A percentile compares a stretch with the other conserved stretches of the same genome.
These are phyloP conservation scores for Fagopyrum tataricum DNA, from an alignment of 148 eudicot species.

Conservation along the genomic window DNA sequence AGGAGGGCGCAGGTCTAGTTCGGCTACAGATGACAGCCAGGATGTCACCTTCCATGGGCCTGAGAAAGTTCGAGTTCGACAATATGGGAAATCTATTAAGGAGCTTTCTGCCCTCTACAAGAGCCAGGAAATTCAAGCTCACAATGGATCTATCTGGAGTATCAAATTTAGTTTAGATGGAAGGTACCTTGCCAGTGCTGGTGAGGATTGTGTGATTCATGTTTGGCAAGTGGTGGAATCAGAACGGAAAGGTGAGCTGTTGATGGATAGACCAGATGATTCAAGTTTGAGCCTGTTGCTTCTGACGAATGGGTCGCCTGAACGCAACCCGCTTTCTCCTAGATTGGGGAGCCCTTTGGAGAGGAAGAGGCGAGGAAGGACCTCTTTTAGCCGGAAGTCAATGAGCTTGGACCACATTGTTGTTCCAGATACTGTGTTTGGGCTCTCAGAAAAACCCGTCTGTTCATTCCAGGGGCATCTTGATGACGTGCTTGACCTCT, in stretches of 20 bases:
- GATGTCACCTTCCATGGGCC: constrained; percentile 88
- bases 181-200: constrained; percentile 88
- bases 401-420: constrained; percentile 58
- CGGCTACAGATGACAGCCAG: constrained; percentile 93
- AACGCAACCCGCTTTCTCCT: constrained; percentile 44
- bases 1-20: constrained; percentile 73
- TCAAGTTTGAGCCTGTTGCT: constrained; percentile 54
- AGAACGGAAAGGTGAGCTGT: constrained; percentile 72
- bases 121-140: constrained; percentile 90
- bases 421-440: constrained; percentile 77
- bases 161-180: constrained; percentile 92
- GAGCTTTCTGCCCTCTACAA: constrained; percentile 67
- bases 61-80: constrained; percentile 70
- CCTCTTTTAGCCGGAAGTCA: constrained; percentile 78
- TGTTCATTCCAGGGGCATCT: constrained; percentile 91
- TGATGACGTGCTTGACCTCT: constrained; percentile 87
- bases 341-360: constrained; percentile 53
- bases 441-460: constrained; percentile 78
- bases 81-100: constrained; percentile 81
- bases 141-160: constrained; percentile 88
- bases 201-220: constrained; percentile 91
- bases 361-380: constrained; percentile 74
- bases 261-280: constrained; percentile 71
- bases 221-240: constrained; percentile 79
- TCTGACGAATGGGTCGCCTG: constrained; percentile 67